phyloP scores from a whole-genome alignment of 1,284 basidiomycete species.

The Hemileia vastatrix region DNA sequence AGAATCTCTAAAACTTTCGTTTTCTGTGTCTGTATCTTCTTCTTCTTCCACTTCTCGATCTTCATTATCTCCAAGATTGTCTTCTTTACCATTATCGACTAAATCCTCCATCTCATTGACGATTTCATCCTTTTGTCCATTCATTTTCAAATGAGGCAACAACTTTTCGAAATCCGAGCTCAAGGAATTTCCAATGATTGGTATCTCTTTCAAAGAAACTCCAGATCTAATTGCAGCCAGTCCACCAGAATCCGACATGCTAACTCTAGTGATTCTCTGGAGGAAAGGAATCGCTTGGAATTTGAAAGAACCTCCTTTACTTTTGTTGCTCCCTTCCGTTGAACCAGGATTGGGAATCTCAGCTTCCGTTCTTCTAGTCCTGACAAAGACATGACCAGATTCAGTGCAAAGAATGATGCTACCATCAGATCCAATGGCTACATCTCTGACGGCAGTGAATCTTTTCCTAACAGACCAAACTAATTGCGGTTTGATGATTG shows the following conservation, averaged over 20 bases:
- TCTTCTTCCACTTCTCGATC: constrained; percentile 27
- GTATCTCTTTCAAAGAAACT: constrained; percentile 40
- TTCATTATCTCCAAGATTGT: neutral
- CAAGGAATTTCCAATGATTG: constrained; percentile 57
- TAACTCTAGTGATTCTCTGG: constrained; percentile 74
- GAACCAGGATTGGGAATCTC: constrained; percentile 27
- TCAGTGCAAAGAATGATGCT: constrained; percentile 84
- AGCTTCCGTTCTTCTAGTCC: constrained; percentile 49
- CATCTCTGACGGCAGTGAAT: constrained; percentile 50
- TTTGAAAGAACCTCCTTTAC: constrained; percentile 58
- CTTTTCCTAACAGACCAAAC: constrained; percentile 11
- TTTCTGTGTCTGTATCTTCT: constrained; percentile 35
- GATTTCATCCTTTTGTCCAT: neutral
- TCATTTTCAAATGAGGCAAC: constrained; percentile 31
- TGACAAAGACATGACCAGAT: constrained; percentile 86
- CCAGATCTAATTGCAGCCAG: constrained; percentile 78
- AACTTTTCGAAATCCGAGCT: constrained; percentile 56
- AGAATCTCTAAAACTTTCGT: constrained; percentile 48
- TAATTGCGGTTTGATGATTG: constrained; percentile 17
- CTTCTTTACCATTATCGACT: neutral
- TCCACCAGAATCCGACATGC: constrained; percentile 76
- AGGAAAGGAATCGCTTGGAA: constrained; percentile 72
- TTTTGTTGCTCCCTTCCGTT: constrained; percentile 25
- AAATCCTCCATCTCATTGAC: neutral
- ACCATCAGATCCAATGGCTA: constrained; percentile 78